Conservation (phyloP, 129 eudicot species). For the Deinandra increscens region DNA sequence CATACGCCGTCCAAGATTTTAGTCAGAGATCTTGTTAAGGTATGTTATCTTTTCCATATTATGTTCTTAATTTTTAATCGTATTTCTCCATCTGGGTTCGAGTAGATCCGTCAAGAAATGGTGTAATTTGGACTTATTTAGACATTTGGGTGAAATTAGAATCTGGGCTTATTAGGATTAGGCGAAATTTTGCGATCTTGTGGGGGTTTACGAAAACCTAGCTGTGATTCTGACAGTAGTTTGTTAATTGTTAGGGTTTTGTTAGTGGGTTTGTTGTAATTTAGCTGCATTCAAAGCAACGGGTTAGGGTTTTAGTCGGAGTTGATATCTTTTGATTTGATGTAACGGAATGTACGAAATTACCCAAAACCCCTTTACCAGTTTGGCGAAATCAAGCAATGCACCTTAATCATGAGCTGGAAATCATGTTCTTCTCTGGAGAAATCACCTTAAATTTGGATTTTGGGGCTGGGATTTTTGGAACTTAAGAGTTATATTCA, state of each 20-base stretch:
- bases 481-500: not conserved
- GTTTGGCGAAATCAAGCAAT: slow-evolving; percentile 27
- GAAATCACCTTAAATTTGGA: slow-evolving; percentile 6
- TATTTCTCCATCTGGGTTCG: slow-evolving; percentile 10
- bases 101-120: slow-evolving; percentile 34
- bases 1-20: slow-evolving; percentile 12
- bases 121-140: not conserved
- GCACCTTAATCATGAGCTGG: slow-evolving; percentile 12
- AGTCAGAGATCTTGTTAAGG: slow-evolving; percentile 32
- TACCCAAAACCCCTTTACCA: not conserved
- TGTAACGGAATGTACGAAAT: slow-evolving; percentile 5
- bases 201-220: not conserved
- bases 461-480: not conserved
- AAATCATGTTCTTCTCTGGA: slow-evolving; percentile 4
- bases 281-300: slow-evolving; percentile 1
- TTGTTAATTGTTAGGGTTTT: slow-evolving; percentile 4
- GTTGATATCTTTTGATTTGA: not conserved
- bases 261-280: slow-evolving; percentile 15
- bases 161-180: slow-evolving; percentile 4
- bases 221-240: too few species aligned
- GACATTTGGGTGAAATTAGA: not conserved
- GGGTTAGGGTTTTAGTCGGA: slow-evolving; percentile 16
- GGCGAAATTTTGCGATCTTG: not conserved
- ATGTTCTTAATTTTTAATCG: not conserved
- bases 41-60: slow-evolving; percentile 23